Percentiles rank a stretch among this genome's conserved stretches.
phyloP scores from a whole-genome alignment of 2,329 filamentous ascomycete genomes.

The Sclerotinia subarctica region DNA sequence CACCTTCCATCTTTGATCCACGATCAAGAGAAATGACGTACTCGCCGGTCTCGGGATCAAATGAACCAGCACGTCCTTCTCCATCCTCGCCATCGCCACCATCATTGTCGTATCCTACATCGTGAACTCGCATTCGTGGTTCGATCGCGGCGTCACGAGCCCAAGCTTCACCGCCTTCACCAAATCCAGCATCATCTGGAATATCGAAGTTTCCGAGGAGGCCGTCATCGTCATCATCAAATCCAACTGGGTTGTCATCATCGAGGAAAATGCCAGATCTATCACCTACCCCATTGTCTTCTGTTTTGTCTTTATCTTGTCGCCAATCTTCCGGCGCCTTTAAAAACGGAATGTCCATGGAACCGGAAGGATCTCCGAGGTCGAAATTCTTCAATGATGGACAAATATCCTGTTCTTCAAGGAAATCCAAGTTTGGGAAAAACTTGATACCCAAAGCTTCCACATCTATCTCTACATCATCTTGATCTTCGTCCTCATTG shows the following conservation, averaged over 20 bases:
- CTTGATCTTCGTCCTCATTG: constrained; percentile 46
- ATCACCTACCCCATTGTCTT: constrained; percentile 53
- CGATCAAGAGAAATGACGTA: constrained; percentile 80
- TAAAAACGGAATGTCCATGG: constrained; percentile 86
- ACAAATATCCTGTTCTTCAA: constrained; percentile 89
- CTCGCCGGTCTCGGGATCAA: constrained; percentile 65
- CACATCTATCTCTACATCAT: constrained; percentile 76
- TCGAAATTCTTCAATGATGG: constrained; percentile 93
- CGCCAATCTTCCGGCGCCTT: constrained; percentile 86
- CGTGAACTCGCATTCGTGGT: constrained; percentile 79
- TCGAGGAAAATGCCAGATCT: constrained; percentile 81
- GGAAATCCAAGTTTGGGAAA: constrained; percentile 72
- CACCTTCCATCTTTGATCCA: constrained; percentile 57
- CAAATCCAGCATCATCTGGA: constrained; percentile 73
- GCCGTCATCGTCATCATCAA: constrained; percentile 74
- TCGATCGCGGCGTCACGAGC: constrained; percentile 83
- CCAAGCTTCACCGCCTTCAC: constrained; percentile 95
- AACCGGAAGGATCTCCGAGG: constrained; percentile 78
- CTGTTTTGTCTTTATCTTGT: constrained; percentile 61
- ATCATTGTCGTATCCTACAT: constrained; percentile 55
- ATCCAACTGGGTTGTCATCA: constrained; percentile 78
- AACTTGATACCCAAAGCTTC: constrained; percentile 71
- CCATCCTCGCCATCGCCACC: constrained; percentile 49
- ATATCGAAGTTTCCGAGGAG: constrained; percentile 67
- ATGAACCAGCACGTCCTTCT: constrained; percentile 53